Evolutionary conservation across 116 monocot species (phyloP), one percentile per base, ranked within the genome.

Genomic region (Dioscorea cayenensis): DNA sequence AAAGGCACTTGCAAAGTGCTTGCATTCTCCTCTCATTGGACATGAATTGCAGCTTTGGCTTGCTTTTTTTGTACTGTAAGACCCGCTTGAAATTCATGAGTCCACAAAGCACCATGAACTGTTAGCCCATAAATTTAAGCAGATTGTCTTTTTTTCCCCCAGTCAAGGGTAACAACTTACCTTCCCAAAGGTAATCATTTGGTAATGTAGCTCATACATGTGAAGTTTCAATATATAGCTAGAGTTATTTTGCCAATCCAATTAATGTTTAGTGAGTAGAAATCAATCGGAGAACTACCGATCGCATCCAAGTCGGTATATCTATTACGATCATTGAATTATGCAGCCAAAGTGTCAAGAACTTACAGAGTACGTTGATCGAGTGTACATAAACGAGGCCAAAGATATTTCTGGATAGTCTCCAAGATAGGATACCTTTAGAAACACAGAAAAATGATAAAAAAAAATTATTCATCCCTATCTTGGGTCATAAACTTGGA

Each of bases 141-240:
- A 6, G 43, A 43, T 16, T n/a, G 1, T 55, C 16, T 55, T 55
- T n/a, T n/a, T 55, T 19, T 55, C 17, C 17, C 14, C 17, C 10
- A 55, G 17, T 55, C 14, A 55, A 55, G 14, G 13, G 18, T 61
- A 17, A 17, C 7, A 23, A 27, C 70, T 67, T 83, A 71, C 59
- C 71, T 71, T 71, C 61, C 60, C 59, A 71, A 71, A 71, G 4
- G 62, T 43, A 20, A 71, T 96, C 83, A 96, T 80, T 69, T 87
- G 90, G 77, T 90, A 92, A 77, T 96, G 96, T 20, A 96, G 76
- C 35, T 90, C 87, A 81, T 96, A 92, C 87, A 93, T 96, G 69
- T 69, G 14, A 18, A 52, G 7, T 55, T 55, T 16, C 14, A 55
- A 6, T 12, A 43, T 43, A 55, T 55, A 18, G 55, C 55, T n/a